These are phyloP conservation scores for Bolboschoenoplectus hybrid DNA, from an alignment of 202 grass and related monocot species.

Conservation along the genomic window DNA sequence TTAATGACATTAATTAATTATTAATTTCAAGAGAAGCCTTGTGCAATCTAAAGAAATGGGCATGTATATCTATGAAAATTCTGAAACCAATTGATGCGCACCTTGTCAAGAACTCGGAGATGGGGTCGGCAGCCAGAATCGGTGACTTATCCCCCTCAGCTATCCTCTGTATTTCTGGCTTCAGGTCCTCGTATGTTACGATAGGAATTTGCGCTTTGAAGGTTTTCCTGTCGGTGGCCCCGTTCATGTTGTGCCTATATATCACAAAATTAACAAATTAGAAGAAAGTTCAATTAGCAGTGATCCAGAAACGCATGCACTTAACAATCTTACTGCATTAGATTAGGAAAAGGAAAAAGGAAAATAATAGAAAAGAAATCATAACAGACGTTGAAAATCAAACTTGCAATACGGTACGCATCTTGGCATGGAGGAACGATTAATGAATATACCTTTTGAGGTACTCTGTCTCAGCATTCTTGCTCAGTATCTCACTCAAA, in stretches of 20 bases:
- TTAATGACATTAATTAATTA: conserved; percentile 30
- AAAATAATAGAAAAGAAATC: not conserved
- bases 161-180: conserved; percentile 82
- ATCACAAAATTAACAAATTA: not conserved
- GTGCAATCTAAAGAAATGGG: conserved; percentile 15
- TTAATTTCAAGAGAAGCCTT: not conserved
- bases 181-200: conserved; percentile 88
- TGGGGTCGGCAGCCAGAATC: conserved; percentile 79
- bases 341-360: not conserved
- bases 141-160: conserved; percentile 84
- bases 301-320: not conserved
- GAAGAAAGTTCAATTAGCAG: conserved; percentile 5
- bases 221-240: conserved; percentile 48
- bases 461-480: conserved; percentile 81
- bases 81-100: not conserved
- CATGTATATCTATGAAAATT: not conserved
- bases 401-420: not conserved
- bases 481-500: conserved; percentile 61
- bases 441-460: conserved; percentile 41
- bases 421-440: not conserved
- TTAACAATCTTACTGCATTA: not conserved
- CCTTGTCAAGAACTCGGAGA: conserved; percentile 96
- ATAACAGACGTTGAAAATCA: not conserved
- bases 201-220: conserved; percentile 81
- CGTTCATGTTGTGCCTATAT: conserved; percentile 54